Evolutionary conservation across 2,329 filamentous ascomycete genomes (phyloP).

Genomic region (Myotisia sp.): DNA sequence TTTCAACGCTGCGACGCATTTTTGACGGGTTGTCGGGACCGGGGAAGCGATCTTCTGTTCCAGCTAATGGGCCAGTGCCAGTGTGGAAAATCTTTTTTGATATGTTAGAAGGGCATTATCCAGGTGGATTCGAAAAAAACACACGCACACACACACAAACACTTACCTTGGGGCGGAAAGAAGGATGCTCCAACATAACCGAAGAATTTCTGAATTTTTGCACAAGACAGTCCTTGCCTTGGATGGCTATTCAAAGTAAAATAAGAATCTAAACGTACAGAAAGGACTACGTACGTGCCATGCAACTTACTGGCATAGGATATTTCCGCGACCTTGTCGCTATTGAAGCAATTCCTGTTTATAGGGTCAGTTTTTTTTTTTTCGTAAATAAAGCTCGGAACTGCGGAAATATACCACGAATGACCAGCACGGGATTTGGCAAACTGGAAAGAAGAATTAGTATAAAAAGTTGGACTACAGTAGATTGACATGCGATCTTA

Average conservation of each 20-base stretch:
- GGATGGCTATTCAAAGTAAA: slow-evolving; percentile 50
- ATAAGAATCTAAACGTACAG: slow-evolving; percentile 3
- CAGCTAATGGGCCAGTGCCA: slow-evolving; percentile 39
- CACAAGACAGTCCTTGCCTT: slow-evolving; percentile 78
- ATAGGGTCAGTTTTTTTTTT: slow-evolving; percentile 2
- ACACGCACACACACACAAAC: too few relatives aligned
- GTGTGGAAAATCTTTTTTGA: slow-evolving; percentile 41
- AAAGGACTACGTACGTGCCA: slow-evolving; percentile 15
- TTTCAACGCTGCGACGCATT: slow-evolving; percentile 74
- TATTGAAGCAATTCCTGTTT: slow-evolving; percentile 62
- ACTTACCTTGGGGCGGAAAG: slow-evolving; percentile 68
- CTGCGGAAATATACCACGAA: slow-evolving; percentile 41
- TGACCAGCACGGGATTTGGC: slow-evolving; percentile 55
- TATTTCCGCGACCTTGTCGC: slow-evolving; percentile 72
- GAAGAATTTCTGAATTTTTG: slow-evolving; percentile 96
- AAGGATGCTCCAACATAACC: slow-evolving; percentile 74
- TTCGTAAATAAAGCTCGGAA: neutral
- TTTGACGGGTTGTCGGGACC: slow-evolving; percentile 72
- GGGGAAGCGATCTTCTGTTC: slow-evolving; percentile 62
- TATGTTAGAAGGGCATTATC: slow-evolving; percentile 33
- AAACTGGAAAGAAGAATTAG: slow-evolving; percentile 43
- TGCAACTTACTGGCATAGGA: slow-evolving; percentile 94
- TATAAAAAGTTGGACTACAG: slow-evolving; percentile 5
- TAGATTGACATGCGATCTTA: slow-evolving; percentile 27
- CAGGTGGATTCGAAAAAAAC: slow-evolving; percentile 1